phyloP scores from a whole-genome alignment of 345 rosid genomes.

The Draba incana region DNA sequence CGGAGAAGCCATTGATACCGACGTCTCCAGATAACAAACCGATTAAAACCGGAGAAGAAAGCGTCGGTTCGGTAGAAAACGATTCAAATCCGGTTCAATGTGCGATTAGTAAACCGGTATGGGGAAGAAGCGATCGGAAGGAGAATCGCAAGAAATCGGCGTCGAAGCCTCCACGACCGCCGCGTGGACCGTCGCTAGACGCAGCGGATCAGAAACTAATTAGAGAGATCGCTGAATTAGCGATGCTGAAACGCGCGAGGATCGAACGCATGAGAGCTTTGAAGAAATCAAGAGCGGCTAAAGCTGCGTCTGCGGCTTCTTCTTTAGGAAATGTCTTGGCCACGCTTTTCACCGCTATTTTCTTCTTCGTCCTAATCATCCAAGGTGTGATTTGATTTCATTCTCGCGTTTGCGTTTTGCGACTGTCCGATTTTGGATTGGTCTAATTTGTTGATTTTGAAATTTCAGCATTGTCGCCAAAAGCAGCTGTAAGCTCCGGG shows the following conservation, averaged over 20 bases:
- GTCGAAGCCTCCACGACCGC: conserved; percentile 93
- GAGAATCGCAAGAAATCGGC: conserved; percentile 60
- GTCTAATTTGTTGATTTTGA: background rate
- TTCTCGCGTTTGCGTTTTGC: conserved; percentile 24
- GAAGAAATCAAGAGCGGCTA: conserved; percentile 72
- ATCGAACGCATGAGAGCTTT: conserved; percentile 79
- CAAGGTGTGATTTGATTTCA: conserved; percentile 53
- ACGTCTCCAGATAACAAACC: conserved; percentile 35
- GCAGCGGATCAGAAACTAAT: conserved; percentile 84
- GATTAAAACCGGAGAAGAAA: conserved; percentile 47
- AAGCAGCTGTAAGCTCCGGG: conserved; percentile 41
- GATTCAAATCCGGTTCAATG: conserved; percentile 30
- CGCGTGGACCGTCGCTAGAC: conserved; percentile 81
- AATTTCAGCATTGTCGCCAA: conserved; percentile 69
- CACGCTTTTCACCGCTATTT: conserved; percentile 60
- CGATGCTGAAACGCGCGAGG: conserved; percentile 86
- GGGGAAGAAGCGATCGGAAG: conserved; percentile 46
- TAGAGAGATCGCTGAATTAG: conserved; percentile 75
- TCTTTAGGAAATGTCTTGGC: conserved; percentile 59
- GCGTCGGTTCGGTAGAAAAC: conserved; percentile 37
- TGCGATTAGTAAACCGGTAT: conserved; percentile 40
- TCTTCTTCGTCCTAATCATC: conserved; percentile 61
- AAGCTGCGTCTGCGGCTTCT: conserved; percentile 54
- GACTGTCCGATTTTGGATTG: background rate
- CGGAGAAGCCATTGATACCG: conserved; percentile 37